Evolutionary conservation across 805 yeast genomes (phyloP).

Genomic region (Saccharomycopsis schoenii): DNA sequence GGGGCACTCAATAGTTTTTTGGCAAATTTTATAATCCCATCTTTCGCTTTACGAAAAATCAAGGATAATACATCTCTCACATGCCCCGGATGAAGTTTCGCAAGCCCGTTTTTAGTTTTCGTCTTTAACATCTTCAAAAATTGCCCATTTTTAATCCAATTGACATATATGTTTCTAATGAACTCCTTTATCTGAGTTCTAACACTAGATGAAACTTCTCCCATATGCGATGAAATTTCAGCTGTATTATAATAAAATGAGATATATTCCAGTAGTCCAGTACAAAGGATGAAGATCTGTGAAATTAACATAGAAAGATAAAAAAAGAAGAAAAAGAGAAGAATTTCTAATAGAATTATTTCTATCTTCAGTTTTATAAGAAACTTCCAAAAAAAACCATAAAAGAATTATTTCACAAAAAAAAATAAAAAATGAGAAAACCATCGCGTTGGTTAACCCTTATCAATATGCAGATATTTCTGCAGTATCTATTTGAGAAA

Average conservation of each 20-base stretch:
- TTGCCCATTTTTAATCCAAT: conserved; percentile 15
- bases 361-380: background rate
- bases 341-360: too few species aligned
- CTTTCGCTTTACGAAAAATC: conserved; percentile 13
- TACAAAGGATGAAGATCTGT: too few species aligned
- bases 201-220: conserved; percentile 8
- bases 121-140: conserved; percentile 10
- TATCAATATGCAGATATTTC: background rate
- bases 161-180: conserved; percentile 12
- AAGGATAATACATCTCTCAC: conserved; percentile 15
- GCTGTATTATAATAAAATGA: too few species aligned
- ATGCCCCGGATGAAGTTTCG: conserved; percentile 15
- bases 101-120: conserved; percentile 15
- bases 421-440: background rate
- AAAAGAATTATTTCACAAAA: background rate
- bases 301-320: too few species aligned
- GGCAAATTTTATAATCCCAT: conserved; percentile 12
- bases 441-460: background rate
- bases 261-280: too few species aligned
- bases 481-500: background rate
- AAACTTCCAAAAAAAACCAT: background rate
- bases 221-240: background rate
- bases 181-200: conserved; percentile 13
- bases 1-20: conserved; percentile 18
- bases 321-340: too few species aligned